A percentile compares a stretch with the other conserved stretches of the same genome.
phyloP scores from a whole-genome alignment of 208 protist species.

The Trypanosoma lewisi region DNA sequence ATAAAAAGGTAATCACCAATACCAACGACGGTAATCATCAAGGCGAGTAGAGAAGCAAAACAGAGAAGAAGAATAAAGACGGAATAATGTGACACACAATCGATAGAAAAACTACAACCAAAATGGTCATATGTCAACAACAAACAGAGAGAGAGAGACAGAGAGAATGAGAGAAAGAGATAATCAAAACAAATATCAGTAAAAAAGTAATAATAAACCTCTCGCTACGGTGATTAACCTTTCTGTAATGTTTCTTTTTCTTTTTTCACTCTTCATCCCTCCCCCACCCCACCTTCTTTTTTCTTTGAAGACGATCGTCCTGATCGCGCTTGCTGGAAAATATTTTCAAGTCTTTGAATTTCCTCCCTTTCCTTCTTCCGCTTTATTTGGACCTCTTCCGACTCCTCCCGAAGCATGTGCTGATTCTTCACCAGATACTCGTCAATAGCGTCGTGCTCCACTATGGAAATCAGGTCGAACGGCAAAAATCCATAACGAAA shows the following conservation, averaged over 20 bases:
- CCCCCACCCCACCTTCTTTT: no score
- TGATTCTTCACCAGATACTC: constrained; percentile 68
- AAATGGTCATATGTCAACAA: background rate
- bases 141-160: background rate
- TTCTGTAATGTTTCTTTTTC: no score
- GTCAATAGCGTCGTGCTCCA: constrained; percentile 75
- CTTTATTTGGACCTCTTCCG: constrained; percentile 42
- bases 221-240: no score
- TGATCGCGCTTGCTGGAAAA: constrained; percentile 60
- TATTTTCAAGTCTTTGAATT: constrained; percentile 55
- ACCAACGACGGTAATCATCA: no score
- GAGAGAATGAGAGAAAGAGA: background rate
- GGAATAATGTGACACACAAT: no score
- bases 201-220: constrained; percentile 1
- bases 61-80: no score
- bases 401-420: constrained; percentile 55
- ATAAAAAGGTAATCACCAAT: no score
- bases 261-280: no score
- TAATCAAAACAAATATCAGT: background rate
- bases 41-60: no score
- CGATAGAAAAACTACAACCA: no score
- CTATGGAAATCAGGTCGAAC: constrained; percentile 89
- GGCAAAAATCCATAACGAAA: constrained; percentile 91
- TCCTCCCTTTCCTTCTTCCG: constrained; percentile 43
- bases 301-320: background rate